Base-by-base conservation (phyloP, 2,329 filamentous ascomycete species). In the Sphaerulina vaccinii region DNA sequence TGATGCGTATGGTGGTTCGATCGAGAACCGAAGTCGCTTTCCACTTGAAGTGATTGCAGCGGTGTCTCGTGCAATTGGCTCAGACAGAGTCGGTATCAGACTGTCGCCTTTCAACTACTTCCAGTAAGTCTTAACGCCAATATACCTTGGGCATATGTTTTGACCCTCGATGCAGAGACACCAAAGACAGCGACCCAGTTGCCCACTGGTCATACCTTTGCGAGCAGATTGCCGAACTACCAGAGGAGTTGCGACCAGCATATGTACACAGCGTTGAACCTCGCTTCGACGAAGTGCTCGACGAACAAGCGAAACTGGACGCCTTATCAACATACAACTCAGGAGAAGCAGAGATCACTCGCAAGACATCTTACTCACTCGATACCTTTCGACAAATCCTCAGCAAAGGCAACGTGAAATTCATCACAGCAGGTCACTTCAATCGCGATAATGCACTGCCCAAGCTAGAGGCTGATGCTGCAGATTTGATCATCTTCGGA, bases 181-280 rank as follows among this genome's bases (percentile, higher is more conserved):
- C 86, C 79, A 70, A 71, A 22, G 84, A 86, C 79, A 58, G 64
- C 0, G 73, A 87, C 38, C 83, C 83, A 0, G 62, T 79, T 7
- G 77, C 81, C 0, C 82, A 87, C 55, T 88, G 86, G 62, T 69
- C 70, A 0, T 73, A 86, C 57, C 63, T 85, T 10, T 75, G 81
- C 36, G 61, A 69, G 29, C 72, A 77, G 18, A 58, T 63, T 10
- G 57, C 47, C 1, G 15, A 40, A 5, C 37, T 61, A 38, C 69
- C 80, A 3, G 75, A 72, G 32, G 64, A 70, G 13, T 64, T 81
- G 1, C 71, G 75, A 1, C 69, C 86, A 10, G 76, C 82, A 0
- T 87, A 81, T 58, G 66, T 84, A 1, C 82, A 85, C 62, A 56
- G 84, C 0, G 68, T 86, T 2, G 81, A 87, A 60, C 75, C 81